Conservation (phyloP, 2,329 filamentous ascomycete species). For the Fusarium sp. region DNA sequence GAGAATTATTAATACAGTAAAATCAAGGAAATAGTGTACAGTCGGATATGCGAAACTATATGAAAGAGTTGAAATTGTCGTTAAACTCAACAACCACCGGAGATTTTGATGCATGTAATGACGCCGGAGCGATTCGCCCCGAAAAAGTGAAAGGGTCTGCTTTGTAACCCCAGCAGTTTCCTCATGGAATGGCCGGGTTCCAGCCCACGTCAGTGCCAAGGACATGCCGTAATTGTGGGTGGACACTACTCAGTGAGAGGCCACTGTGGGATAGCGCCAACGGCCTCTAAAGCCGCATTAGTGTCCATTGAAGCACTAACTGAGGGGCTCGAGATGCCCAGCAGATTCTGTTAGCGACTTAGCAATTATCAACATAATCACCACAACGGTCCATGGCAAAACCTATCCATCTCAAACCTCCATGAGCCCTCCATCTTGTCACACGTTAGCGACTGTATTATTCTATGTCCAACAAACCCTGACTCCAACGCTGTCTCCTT, state of each 20-base stretch:
- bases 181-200: constrained; percentile 3
- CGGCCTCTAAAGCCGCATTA: constrained; percentile 9
- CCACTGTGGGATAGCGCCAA: constrained; percentile 21
- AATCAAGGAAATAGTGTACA: constrained; percentile 28
- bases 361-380: constrained; percentile 2
- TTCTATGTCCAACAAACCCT: constrained; percentile 35
- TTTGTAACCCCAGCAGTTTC: constrained; percentile 27
- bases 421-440: constrained; percentile 42
- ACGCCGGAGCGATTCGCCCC: constrained; percentile 33
- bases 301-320: constrained; percentile 1
- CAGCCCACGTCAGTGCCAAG: constrained; percentile 38
- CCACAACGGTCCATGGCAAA: constrained; percentile 41
- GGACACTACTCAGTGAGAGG: constrained; percentile 25
- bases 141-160: constrained; percentile 31
- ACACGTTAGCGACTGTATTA: constrained; percentile 33
- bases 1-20: constrained; percentile 34
- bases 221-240: constrained; percentile 34
- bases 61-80: constrained; percentile 14
- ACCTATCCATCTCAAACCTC: constrained; percentile 43
- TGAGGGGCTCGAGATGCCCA: accelerated
- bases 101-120: constrained; percentile 43
- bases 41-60: constrained; percentile 1
- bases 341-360: not conserved
- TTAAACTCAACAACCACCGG: constrained; percentile 19
- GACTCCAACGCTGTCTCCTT: constrained; percentile 33